These are phyloP conservation scores for Waltergamsia citrina DNA, from an alignment of 2,329 filamentous ascomycete genomes.

Conservation along the genomic window DNA sequence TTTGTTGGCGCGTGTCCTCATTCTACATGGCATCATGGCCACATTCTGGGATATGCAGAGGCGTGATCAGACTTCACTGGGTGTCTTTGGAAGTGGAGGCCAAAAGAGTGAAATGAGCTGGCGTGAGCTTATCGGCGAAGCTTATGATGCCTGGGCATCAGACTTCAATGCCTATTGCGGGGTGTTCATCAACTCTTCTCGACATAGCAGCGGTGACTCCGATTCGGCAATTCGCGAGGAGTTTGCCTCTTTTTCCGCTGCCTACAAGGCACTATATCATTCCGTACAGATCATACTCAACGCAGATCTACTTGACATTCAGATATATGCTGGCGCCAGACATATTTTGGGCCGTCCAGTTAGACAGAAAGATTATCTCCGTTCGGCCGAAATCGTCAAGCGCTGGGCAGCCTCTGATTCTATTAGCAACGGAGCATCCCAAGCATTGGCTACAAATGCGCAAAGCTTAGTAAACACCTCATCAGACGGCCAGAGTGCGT, in stretches of 20 bases:
- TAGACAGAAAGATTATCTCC: constrained; percentile 35
- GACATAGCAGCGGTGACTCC: constrained; percentile 4
- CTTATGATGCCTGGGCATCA: constrained; percentile 47
- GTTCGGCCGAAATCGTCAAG: constrained; percentile 40
- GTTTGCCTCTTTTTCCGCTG: constrained; percentile 36
- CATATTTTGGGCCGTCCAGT: constrained; percentile 50
- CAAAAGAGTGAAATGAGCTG: constrained; percentile 19
- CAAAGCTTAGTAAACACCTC: constrained; percentile 7
- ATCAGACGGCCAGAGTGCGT: constrained; percentile 15
- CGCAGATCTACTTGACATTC: constrained; percentile 50
- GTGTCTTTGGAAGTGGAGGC: constrained; percentile 18
- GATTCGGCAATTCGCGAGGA: constrained; percentile 13
- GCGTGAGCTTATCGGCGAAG: constrained; percentile 38
- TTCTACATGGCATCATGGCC: constrained; percentile 54
- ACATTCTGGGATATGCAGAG: constrained; percentile 53
- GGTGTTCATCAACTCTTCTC: constrained; percentile 5
- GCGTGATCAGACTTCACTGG: constrained; percentile 50
- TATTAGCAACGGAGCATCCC: too few species aligned
- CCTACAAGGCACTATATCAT: constrained; percentile 47
- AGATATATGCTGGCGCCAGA: constrained; percentile 50
- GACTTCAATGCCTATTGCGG: constrained; percentile 46
- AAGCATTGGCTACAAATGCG: too few species aligned
- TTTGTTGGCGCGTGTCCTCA: constrained; percentile 38
- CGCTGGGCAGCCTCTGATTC: constrained; percentile 32
- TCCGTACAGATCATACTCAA: constrained; percentile 46